A percentile compares a stretch with the other conserved stretches of the same genome.
These are phyloP conservation scores for Coniochaeta sp. DNA, from an alignment of 2,329 filamentous ascomycete genomes.

Conservation along the genomic window DNA sequence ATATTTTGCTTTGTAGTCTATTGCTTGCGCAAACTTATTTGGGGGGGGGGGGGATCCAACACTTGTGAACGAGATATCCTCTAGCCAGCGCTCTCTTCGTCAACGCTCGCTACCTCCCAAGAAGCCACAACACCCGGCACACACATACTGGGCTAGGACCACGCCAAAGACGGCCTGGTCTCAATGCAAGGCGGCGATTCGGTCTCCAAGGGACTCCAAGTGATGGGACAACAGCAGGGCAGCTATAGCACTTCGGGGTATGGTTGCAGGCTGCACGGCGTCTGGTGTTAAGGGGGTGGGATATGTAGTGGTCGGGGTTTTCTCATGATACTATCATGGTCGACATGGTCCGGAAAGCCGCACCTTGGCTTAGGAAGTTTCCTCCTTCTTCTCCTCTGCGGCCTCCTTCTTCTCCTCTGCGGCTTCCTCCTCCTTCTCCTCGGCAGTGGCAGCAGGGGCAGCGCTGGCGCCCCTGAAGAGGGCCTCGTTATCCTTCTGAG, in stretches of 20 bases:
- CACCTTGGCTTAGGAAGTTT: constrained; percentile 8
- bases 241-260: neutral
- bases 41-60: neutral
- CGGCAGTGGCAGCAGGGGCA: constrained; percentile 15
- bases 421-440: constrained; percentile 18
- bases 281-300: neutral
- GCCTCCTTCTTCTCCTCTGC: constrained; percentile 16
- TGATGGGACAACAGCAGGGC: neutral
- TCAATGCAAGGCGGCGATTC: neutral
- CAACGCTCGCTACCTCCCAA: neutral
- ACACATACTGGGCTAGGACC: neutral
- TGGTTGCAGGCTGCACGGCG: neutral
- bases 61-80: neutral
- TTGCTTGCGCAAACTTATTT: neutral
- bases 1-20: neutral
- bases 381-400: constrained; percentile 15
- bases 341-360: neutral
- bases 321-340: neutral
- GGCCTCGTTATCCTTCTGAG: constrained; percentile 90
- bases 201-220: neutral
- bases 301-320: neutral
- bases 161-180: neutral
- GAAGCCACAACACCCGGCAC: neutral
- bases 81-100: neutral
- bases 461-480: constrained; percentile 55